Percentiles rank a stretch among this genome's conserved stretches.
Evolutionary conservation across 1,139 yeast genomes (phyloP).

Genomic region (Spencermartinsiella ligniputridi): DNA sequence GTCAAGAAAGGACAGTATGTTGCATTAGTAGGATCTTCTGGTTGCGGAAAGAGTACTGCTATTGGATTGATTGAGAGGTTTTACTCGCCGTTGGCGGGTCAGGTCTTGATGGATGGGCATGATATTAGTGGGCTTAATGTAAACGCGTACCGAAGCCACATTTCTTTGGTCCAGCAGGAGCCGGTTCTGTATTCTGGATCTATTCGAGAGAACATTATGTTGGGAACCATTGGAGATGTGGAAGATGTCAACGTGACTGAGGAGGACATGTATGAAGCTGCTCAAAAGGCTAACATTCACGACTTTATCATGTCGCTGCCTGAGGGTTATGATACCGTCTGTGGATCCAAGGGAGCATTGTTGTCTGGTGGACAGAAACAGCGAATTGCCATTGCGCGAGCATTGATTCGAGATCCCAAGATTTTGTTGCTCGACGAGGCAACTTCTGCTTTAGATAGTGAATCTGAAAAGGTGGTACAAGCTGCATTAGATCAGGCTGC

Average conservation of each 20-base stretch:
- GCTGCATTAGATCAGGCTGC: constrained; percentile 54
- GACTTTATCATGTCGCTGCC: constrained; percentile 75
- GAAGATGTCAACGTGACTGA: constrained; percentile 42
- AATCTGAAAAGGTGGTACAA: constrained; percentile 77
- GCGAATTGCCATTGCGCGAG: constrained; percentile 73
- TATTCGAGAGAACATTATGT: constrained; percentile 71
- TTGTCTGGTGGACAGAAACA: constrained; percentile 87
- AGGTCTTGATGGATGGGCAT: constrained; percentile 62
- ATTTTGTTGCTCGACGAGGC: constrained; percentile 72
- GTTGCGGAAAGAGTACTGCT: constrained; percentile 90
- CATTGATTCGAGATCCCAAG: constrained; percentile 64
- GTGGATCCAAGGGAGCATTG: constrained; percentile 79
- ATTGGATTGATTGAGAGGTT: constrained; percentile 77
- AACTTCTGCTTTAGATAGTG: constrained; percentile 74
- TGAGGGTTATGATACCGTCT: constrained; percentile 71
- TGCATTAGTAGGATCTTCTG: constrained; percentile 94
- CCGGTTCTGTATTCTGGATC: constrained; percentile 87
- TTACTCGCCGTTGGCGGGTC: constrained; percentile 69
- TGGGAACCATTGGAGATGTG: constrained; percentile 55
- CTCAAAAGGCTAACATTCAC: constrained; percentile 78
- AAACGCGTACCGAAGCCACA: constrained; percentile 61
- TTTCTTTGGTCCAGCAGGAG: constrained; percentile 85
- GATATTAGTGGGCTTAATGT: constrained; percentile 68
- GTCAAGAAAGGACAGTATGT: constrained; percentile 80
- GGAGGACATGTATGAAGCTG: constrained; percentile 63